These are phyloP conservation scores for Boletus semigastroideus DNA, from an alignment of 1,284 basidiomycete species.

Conservation along the genomic window DNA sequence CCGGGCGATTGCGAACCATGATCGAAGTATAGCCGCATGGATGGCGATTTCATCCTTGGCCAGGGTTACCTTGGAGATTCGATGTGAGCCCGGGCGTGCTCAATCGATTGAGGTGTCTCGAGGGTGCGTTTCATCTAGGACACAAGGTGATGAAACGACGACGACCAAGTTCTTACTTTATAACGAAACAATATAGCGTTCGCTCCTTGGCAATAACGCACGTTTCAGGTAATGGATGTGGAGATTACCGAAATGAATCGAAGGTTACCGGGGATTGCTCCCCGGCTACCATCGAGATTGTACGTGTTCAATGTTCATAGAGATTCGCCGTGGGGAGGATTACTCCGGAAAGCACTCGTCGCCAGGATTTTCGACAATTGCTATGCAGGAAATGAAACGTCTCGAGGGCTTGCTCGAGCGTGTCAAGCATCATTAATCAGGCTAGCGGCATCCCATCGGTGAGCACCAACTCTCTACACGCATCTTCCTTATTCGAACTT, in stretches of 20 bases:
- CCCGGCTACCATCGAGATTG: conserved; percentile 6
- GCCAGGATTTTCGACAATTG: conserved; percentile 15
- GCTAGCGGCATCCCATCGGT: not conserved
- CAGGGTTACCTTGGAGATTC: not conserved
- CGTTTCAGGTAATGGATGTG: conserved; percentile 2
- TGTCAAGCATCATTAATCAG: not conserved
- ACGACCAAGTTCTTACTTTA: conserved; percentile 4
- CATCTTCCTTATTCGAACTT: not conserved
- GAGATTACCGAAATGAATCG: conserved; percentile 31
- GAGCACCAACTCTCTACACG: not conserved
- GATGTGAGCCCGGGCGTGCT: not conserved
- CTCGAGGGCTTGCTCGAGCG: not conserved
- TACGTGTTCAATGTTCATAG: conserved; percentile 2
- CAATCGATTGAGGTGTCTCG: not conserved
- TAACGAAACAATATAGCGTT: conserved; percentile 1
- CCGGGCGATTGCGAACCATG: not conserved
- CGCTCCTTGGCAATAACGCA: conserved; percentile 6
- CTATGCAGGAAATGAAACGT: conserved; percentile 4
- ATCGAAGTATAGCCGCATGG: not conserved
- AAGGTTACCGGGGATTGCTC: conserved; percentile 6
- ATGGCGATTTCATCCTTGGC: not conserved
- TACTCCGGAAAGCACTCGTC: not conserved
- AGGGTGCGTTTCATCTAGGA: conserved; percentile 11
- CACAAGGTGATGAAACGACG: not conserved
- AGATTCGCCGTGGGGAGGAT: conserved; percentile 8